phyloP scores from a whole-genome alignment of 495 filamentous ascomycete species.

The Penicillium herquei region DNA sequence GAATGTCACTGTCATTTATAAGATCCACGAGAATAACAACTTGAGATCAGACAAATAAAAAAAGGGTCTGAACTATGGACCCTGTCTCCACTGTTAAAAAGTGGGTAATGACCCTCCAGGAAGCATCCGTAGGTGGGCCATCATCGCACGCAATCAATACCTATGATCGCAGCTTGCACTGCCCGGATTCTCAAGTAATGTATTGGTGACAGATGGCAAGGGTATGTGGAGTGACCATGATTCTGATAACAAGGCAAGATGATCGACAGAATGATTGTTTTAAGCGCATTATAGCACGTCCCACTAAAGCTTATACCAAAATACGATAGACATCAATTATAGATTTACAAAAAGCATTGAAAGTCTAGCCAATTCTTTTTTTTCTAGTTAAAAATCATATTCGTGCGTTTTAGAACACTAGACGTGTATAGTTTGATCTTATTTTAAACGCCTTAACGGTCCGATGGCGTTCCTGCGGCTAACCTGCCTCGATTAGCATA shows the following conservation, averaged over 20 bases:
- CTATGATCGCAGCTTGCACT: conserved; percentile 1
- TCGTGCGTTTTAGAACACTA: no score
- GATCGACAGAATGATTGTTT: not conserved
- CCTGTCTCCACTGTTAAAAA: conserved; percentile 6
- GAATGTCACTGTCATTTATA: conserved; percentile 7
- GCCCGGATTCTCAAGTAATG: not conserved
- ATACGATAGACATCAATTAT: not conserved
- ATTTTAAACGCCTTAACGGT: no score
- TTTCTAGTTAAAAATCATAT: no score
- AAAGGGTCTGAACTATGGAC: conserved; percentile 14
- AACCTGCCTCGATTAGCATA: not conserved
- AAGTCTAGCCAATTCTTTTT: no score
- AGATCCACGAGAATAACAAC: not conserved
- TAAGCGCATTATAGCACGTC: not conserved
- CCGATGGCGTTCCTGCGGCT: not conserved
- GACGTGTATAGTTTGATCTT: no score
- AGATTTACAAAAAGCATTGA: no score
- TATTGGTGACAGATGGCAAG: conserved; percentile 1
- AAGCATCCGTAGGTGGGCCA: conserved; percentile 11
- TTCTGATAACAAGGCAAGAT: not conserved
- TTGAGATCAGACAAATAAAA: not conserved
- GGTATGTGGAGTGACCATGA: conserved; percentile 1
- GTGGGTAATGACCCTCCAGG: conserved; percentile 9
- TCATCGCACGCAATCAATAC: conserved; percentile 10
- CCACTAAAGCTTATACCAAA: conserved; percentile 2